Evolutionary conservation across 1,284 basidiomycete species (phyloP), one percentile per base, ranked within the genome.

Genomic region (Schizopora paradoxa): DNA sequence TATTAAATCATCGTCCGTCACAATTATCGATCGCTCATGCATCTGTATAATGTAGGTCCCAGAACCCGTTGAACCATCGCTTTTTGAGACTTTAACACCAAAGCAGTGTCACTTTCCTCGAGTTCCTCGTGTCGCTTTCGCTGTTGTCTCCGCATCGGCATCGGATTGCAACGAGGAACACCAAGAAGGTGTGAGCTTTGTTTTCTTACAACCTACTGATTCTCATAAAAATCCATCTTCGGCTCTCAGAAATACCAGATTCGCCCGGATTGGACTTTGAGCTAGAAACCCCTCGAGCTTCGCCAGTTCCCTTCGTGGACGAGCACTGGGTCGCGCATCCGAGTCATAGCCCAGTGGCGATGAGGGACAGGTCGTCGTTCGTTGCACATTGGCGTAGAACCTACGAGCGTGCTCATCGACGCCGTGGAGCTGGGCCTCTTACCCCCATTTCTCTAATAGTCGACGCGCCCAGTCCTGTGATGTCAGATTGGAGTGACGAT

Each of bases 11-110:
- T 14, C 34, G 25, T 16, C 22, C 21, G 8, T 44, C 22, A 51
- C 42, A 49, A 48, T 5, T 39, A 16, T 10, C 14, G 37, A 49
- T 27, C 23, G 44, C 26, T 48, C 48, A 51, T 47, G 38, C 49
- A 42, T 45, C 54, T 46, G 48, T 35, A 49, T 48, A 49, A 58
- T 58, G 65, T 69, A 77, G 73, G 67, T 74, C 35, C 65, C 69
- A 43, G 73, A 76, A 61, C 66, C 70, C 46, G 57, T 72, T 50
- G 25, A 44, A 41, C 35, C 31, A 39, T 36, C 37, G 21, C 16
- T 45, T 42, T 33, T 42, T 35, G 40, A 42, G n/a, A 19, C 32
- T 26, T 13, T 14, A 41, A 26, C 29, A 23, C 31, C 31, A n/a
- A 19, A 43, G 8, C 35, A 22, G 23, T 29, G 36, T 16, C 34